A percentile compares a stretch with the other conserved stretches of the same genome.
Evolutionary conservation across 2,329 filamentous ascomycete species (phyloP).

Genomic region (Fusarium beomiforme): DNA sequence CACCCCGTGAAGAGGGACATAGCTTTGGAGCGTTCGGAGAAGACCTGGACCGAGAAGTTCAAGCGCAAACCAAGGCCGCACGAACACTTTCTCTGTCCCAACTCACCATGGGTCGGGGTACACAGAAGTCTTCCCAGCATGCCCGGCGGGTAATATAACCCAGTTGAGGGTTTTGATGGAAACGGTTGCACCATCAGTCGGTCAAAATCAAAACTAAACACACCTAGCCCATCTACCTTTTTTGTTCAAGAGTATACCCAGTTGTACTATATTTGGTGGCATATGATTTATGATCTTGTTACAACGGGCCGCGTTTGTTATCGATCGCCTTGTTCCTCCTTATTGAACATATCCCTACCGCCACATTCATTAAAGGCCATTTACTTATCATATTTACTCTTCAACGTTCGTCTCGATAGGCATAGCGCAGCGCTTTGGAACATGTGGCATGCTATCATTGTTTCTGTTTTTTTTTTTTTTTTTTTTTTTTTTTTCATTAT

Average conservation of each 20-base stretch:
- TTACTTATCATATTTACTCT: slow-evolving; percentile 15
- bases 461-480: neutral
- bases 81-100: slow-evolving; percentile 73
- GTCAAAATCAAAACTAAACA: neutral
- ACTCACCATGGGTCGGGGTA: slow-evolving; percentile 57
- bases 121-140: slow-evolving; percentile 35
- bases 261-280: slow-evolving; percentile 20
- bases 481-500: slow-evolving; percentile 3
- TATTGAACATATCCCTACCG: neutral
- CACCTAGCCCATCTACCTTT: neutral
- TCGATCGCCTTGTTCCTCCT: slow-evolving; percentile 1
- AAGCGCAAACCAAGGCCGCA: slow-evolving; percentile 62
- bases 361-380: slow-evolving; percentile 25
- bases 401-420: neutral
- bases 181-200: neutral
- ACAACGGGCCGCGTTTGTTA: slow-evolving; percentile 12
- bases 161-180: neutral
- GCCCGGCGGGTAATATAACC: slow-evolving; percentile 40
- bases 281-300: slow-evolving; percentile 35
- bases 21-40: slow-evolving; percentile 55
- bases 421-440: neutral
- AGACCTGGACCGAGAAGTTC: slow-evolving; percentile 53
- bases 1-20: slow-evolving; percentile 59
- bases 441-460: neutral
- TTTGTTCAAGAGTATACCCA: slow-evolving; percentile 7